phyloP scores from a whole-genome alignment of 352 stramenopile genomes.

The Phytopythium cucurbitacearum region DNA sequence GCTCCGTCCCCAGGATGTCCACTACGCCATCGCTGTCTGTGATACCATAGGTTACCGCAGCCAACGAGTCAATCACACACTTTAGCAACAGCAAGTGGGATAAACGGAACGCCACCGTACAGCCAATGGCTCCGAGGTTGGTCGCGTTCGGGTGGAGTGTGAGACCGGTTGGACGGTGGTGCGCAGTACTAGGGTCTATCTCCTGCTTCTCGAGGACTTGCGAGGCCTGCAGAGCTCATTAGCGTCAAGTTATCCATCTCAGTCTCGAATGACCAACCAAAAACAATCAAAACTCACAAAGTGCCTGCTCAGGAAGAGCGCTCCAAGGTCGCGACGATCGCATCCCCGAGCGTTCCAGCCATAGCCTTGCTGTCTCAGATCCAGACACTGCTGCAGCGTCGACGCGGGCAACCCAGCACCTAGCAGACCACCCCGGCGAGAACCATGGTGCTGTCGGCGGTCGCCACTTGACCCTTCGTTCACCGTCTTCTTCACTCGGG shows the following conservation, averaged over 20 bases:
- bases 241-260: neutral
- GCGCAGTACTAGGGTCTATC: neutral
- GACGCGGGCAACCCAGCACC: neutral
- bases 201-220: slow-evolving; percentile 23
- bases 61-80: neutral
- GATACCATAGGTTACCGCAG: neutral
- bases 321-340: slow-evolving; percentile 20
- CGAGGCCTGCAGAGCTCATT: slow-evolving; percentile 12
- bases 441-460: no score
- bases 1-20: slow-evolving; percentile 14
- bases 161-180: slow-evolving; percentile 23
- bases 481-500: slow-evolving; percentile 4
- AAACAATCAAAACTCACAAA: neutral
- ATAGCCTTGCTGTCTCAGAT: slow-evolving; percentile 27
- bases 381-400: slow-evolving; percentile 11
- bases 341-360: slow-evolving; percentile 20
- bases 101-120: slow-evolving; percentile 12
- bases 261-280: neutral
- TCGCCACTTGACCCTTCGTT: no score
- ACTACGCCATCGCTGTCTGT: slow-evolving; percentile 20
- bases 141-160: slow-evolving; percentile 18
- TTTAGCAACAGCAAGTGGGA: neutral
- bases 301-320: slow-evolving; percentile 11
- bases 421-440: no score
- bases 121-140: slow-evolving; percentile 30